These are phyloP conservation scores for Penicillium crustosum DNA, from an alignment of 2,329 filamentous ascomycete species.

Conservation along the genomic window DNA sequence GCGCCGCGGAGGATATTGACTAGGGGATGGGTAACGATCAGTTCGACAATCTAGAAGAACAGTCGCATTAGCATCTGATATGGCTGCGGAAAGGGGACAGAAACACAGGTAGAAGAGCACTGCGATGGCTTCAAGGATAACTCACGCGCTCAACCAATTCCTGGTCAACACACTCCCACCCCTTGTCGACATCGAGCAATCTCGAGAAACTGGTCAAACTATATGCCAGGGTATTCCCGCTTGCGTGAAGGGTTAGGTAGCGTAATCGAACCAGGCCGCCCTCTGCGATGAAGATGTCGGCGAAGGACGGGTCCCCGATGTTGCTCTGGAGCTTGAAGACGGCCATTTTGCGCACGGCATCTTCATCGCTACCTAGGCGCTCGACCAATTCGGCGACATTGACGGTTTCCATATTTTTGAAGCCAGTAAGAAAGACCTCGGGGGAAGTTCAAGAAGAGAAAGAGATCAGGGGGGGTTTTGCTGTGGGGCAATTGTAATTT, in stretches of 20 bases:
- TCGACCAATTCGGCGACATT: constrained; percentile 59
- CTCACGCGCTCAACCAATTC: constrained; percentile 60
- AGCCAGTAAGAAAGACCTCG: not conserved
- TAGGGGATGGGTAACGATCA: constrained; percentile 90
- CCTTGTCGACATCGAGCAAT: constrained; percentile 92
- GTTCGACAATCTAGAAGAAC: constrained; percentile 67
- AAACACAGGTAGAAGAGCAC: not conserved
- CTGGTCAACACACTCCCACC: constrained; percentile 71
- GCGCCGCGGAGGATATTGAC: constrained; percentile 96
- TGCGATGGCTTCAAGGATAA: not conserved
- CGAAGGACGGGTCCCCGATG: constrained; percentile 94
- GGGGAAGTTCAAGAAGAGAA: constrained; percentile 2
- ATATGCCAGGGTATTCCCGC: constrained; percentile 93
- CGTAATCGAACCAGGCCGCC: constrained; percentile 80
- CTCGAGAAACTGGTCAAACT: constrained; percentile 84
- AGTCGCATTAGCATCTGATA: constrained; percentile 7
- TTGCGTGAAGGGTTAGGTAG: constrained; percentile 77
- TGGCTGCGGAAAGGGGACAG: not conserved
- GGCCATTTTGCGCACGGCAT: constrained; percentile 95
- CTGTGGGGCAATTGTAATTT: constrained; percentile 17
- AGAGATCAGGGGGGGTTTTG: constrained; percentile 13
- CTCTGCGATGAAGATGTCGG: constrained; percentile 90
- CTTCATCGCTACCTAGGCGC: constrained; percentile 65
- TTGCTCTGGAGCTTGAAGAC: constrained; percentile 96
- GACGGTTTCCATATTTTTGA: constrained; percentile 51